A percentile compares a stretch with the other conserved stretches of the same genome.
Conservation (phyloP, 2,329 filamentous ascomycete species). For the Trichoderma atroviride region DNA sequence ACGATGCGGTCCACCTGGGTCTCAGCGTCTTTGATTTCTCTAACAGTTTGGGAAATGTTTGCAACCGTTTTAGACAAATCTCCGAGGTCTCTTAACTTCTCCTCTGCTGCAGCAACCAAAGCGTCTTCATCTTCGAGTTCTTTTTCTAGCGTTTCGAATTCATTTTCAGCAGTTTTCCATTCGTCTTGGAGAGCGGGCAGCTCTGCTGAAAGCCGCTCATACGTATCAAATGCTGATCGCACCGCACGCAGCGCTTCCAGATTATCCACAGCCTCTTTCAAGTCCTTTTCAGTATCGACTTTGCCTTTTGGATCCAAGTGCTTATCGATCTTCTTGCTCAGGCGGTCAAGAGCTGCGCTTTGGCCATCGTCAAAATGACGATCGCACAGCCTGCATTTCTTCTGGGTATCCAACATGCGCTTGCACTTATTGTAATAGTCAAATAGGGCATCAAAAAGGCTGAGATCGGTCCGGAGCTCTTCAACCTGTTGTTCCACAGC, state of each 20-base stretch:
- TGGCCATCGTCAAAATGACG: conserved; percentile 66
- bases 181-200: conserved; percentile 70
- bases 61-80: conserved; percentile 74
- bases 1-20: conserved; percentile 74
- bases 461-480: conserved; percentile 66
- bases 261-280: conserved; percentile 54
- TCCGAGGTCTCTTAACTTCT: conserved; percentile 71
- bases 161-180: conserved; percentile 60
- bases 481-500: conserved; percentile 60
- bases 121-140: conserved; percentile 70
- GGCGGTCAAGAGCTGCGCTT: conserved; percentile 59
- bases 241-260: conserved; percentile 64
- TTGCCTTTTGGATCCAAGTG: conserved; percentile 65
- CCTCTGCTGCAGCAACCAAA: conserved; percentile 64
- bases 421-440: conserved; percentile 73
- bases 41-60: conserved; percentile 71
- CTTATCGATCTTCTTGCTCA: conserved; percentile 68
- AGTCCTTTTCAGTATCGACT: conserved; percentile 61
- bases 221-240: conserved; percentile 72
- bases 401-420: conserved; percentile 65
- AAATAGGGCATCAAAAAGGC: conserved; percentile 68
- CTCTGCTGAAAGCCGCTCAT: conserved; percentile 69
- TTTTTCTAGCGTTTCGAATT: conserved; percentile 62
- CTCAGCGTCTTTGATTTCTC: conserved; percentile 72
- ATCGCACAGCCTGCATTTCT: conserved; percentile 76